Conservation (phyloP, 106 monocot species). For the Platanthera zijinensis region DNA sequence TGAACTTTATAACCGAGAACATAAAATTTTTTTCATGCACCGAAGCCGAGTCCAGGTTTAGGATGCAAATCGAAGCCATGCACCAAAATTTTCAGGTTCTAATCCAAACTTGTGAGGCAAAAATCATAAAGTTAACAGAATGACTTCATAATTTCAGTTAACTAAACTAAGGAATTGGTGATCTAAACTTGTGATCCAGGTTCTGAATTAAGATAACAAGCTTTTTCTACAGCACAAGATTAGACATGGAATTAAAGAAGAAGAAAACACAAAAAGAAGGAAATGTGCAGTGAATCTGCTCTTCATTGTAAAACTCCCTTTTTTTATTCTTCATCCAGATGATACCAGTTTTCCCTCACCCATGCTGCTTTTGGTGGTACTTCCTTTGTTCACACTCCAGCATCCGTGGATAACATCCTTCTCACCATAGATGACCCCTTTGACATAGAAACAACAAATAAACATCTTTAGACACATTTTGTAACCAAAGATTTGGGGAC, state of each 20-base stretch:
- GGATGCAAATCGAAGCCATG: constrained; percentile 99
- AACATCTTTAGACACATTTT: no score
- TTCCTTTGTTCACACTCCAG: no score
- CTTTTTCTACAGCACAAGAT: constrained; percentile 26
- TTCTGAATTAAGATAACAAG: constrained; percentile 50
- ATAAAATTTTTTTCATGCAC: constrained; percentile 49
- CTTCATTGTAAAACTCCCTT: no score
- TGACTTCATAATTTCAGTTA: background rate
- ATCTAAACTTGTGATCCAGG: constrained; percentile 54
- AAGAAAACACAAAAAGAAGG: no score
- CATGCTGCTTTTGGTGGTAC: no score
- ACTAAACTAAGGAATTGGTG: constrained; percentile 31
- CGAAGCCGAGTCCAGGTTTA: constrained; percentile 64
- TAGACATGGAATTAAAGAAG: background rate
- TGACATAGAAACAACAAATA: no score
- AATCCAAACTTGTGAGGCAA: constrained; percentile 44
- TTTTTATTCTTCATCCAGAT: no score
- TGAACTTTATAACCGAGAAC: constrained; percentile 30
- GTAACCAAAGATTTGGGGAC: no score
- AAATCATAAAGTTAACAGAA: constrained; percentile 18
- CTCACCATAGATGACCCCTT: no score
- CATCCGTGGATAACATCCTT: no score
- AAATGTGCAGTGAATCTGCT: no score
- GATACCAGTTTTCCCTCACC: no score
- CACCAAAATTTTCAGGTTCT: constrained; percentile 90